These are phyloP conservation scores for Mortierella sp. DNA, from an alignment of 371 early-diverging fungal genomes.

Conservation along the genomic window DNA sequence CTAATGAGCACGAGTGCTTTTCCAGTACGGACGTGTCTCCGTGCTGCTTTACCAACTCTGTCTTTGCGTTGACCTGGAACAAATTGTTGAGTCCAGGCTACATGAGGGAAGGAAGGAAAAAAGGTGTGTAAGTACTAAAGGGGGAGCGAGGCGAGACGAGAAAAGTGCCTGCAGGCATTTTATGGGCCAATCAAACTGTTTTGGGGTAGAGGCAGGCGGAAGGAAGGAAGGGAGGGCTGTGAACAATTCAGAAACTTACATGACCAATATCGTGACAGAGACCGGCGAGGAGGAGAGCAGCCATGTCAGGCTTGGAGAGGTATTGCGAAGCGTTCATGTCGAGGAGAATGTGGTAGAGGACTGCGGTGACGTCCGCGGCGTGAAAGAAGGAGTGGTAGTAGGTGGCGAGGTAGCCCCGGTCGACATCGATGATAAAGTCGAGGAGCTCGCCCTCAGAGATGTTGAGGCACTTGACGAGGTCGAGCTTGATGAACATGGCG, in stretches of 20 bases:
- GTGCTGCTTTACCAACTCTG: constrained; percentile 78
- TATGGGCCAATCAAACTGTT: constrained; percentile 5
- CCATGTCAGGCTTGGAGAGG: constrained; percentile 79
- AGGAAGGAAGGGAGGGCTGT: too few relatives aligned
- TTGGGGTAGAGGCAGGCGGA: too few relatives aligned
- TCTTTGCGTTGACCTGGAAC: constrained; percentile 88
- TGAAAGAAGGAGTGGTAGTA: constrained; percentile 94
- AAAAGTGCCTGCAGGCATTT: not conserved
- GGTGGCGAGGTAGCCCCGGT: constrained; percentile 80
- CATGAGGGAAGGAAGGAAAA: not conserved
- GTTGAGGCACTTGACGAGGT: constrained; percentile 71
- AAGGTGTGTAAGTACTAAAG: not conserved
- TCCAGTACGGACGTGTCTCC: constrained; percentile 89
- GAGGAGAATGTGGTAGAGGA: constrained; percentile 80
- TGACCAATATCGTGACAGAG: constrained; percentile 94
- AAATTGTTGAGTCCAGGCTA: constrained; percentile 93
- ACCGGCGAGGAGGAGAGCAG: constrained; percentile 83
- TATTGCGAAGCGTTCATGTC: constrained; percentile 73
- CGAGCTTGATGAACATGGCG: constrained; percentile 76
- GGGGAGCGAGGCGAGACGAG: too few relatives aligned
- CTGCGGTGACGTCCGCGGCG: constrained; percentile 88
- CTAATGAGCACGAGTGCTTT: constrained; percentile 84
- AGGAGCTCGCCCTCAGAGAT: constrained; percentile 76
- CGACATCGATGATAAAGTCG: constrained; percentile 86
- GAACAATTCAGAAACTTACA: constrained; percentile 64